Evolutionary conservation across 163 green algal species (phyloP), one percentile per base, ranked within the genome.

Genomic region (Prototheca wickerhamii): DNA sequence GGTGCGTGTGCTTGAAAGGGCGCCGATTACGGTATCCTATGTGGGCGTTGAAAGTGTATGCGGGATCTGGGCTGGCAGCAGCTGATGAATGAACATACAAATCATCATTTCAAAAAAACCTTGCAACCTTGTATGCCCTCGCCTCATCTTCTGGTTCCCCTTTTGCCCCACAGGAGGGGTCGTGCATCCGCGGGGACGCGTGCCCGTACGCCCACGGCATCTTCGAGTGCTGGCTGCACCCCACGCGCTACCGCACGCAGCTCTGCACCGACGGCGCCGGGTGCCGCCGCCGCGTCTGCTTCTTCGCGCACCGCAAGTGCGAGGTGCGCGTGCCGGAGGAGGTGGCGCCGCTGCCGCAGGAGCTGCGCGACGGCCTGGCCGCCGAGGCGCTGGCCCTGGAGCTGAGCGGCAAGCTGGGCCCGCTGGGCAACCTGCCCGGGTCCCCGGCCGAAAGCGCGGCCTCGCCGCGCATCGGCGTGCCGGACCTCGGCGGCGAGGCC

Each of bases 191-290:
- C 10, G 67, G 67, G 21, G 67, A 76, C 46, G 55, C 63, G 30
- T 96, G 89, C 72, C 81, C 82, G 0, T 93, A 87, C 64, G 82
- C 84, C 0, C 87, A 96, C 57, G 87, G 87, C 46, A 85, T 96
- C 1, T 96, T 96, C 56, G 89, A 96, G 72, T 92, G 82, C 71
- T 94, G 86, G 86, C 76, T 94, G 46, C 89, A 95, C 64, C 89
- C 89, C 4, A 81, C 74, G 3, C 76, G 86, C 35, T 95, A 95
- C 76, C 70, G 86, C 3, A 79, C 73, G 28, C 68, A 74, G 82
- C 81, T 92, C 80, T 96, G 89, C 80, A 94, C 76, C 18, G 85
- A 94, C 58, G 89, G 83, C 3, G 58, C 69, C 4, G 60, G 34
- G 32, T 96, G 89, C 77, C 84, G 81, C 64, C 75, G 87, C 4